A percentile compares a stretch with the other conserved stretches of the same genome.
phyloP scores from a whole-genome alignment of 257 asterid species.

The Capsicum baccatum region DNA sequence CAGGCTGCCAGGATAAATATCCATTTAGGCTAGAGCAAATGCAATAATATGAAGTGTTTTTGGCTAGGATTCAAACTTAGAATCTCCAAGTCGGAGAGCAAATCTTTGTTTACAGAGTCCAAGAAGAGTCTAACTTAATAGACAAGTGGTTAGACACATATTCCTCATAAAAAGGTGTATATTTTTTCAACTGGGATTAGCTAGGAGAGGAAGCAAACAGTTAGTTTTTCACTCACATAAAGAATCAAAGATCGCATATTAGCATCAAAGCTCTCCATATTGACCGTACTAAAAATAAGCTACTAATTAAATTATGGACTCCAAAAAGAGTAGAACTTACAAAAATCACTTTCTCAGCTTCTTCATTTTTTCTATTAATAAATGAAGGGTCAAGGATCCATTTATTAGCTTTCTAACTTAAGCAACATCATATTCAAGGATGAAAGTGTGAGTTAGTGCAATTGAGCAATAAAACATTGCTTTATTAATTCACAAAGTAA shows the following conservation, averaged over 20 bases:
- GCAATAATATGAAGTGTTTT: not conserved
- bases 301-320: not conserved
- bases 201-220: not conserved
- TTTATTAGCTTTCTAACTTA: constrained; percentile 26
- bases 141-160: not conserved
- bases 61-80: not conserved
- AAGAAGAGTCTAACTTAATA: not conserved
- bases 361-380: not conserved
- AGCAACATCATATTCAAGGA: constrained; percentile 20
- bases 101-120: constrained; percentile 9
- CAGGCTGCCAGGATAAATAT: not conserved
- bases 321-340: not conserved
- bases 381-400: not conserved
- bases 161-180: not conserved
- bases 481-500: not conserved
- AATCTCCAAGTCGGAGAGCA: not conserved
- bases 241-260: constrained; percentile 3
- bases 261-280: constrained; percentile 17
- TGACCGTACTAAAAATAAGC: constrained; percentile 2
- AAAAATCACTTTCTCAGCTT: constrained; percentile 9
- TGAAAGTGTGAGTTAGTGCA: not conserved
- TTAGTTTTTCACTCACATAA: not conserved
- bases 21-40: constrained; percentile 8
- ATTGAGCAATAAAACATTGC: not conserved
- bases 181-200: not conserved